Evolutionary conservation across 1,139 yeast genomes (phyloP).

Genomic region (Protomyces inouyei): DNA sequence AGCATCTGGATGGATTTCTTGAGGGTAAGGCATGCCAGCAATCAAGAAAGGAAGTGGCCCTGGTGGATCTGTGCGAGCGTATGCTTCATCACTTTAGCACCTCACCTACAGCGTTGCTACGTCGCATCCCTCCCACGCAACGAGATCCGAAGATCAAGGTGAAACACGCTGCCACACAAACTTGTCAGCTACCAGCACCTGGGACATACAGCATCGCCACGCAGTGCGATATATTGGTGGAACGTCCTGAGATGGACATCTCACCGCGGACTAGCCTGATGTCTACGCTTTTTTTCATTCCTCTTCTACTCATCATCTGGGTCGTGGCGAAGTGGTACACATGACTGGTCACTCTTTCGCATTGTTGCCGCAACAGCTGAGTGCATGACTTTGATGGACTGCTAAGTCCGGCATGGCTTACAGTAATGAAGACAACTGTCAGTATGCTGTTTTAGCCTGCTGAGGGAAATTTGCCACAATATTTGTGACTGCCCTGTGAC

Average conservation of each 20-base stretch:
- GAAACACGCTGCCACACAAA: not conserved
- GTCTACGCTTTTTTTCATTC: not conserved
- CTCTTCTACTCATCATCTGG: not conserved
- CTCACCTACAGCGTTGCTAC: not conserved
- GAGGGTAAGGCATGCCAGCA: not conserved
- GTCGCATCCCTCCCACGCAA: too few species aligned
- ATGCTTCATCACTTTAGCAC: not conserved
- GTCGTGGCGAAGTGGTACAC: too few species aligned
- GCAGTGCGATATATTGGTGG: not conserved
- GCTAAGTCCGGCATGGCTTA: too few species aligned
- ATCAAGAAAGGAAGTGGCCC: not conserved
- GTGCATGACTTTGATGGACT: too few species aligned
- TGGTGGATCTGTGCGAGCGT: not conserved
- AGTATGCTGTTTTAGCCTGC: too few species aligned
- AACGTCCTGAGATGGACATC: not conserved
- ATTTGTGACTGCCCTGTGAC: not conserved
- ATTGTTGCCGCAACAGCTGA: too few species aligned
- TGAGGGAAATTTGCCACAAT: too few species aligned
- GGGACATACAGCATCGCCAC: not conserved
- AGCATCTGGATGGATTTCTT: not conserved
- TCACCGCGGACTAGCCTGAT: not conserved
- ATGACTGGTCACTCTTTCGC: too few species aligned
- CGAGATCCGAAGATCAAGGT: not conserved
- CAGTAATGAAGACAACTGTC: too few species aligned
- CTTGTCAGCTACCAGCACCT: not conserved